Base-by-base conservation (phyloP, 179 eudicot genomes). In the Patellifolia procumbens region DNA sequence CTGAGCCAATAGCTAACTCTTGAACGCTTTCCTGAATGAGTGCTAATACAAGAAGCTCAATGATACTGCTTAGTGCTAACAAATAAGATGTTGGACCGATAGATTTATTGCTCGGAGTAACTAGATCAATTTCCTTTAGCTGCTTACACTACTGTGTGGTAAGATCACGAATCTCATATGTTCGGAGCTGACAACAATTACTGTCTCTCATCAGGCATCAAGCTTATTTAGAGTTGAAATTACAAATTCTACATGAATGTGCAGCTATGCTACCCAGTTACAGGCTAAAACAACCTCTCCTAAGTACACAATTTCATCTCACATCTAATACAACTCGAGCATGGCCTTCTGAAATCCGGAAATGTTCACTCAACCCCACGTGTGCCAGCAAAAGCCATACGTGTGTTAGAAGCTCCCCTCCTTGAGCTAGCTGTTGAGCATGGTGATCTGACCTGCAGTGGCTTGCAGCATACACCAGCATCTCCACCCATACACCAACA, bases 401-500 rank as follows among this genome's bases (percentile, higher is more conserved):
- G 28, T 61, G 56, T 6, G 81, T 78, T 0, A 72, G 65, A 24
- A 78, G 61, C 56, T 78, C 76, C 26, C 81, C 76, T 7, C 81
- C 76, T 11, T 37, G 77, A 29, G 77, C 70, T 15, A 86, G 83
- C 73, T 84, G 86, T 55, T 80, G 85, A 55, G 84, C 85, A 74
- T 86, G 89, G 67, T 84, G 80, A 66, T 52, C 49, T 2, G 85
- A 77, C n/a, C 83, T 70, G 16, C 84, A 80, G 11, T 78, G 84
- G 64, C 56, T 82, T 17, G 89, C 87, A 0, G 83, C 85, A 37
- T 82, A 82, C 19, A 78, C 87, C 34, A 85, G 60, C 37, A 81
- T 76, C 74, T 87, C 85, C 68, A 85, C 78, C 89, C 87, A 87
- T 24, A 81, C 86, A 1, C 71, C 29, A 63, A 72, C 75, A 16